phyloP scores from a whole-genome alignment of 2,329 filamentous ascomycete genomes.

The Scedosporium minutisporum region DNA sequence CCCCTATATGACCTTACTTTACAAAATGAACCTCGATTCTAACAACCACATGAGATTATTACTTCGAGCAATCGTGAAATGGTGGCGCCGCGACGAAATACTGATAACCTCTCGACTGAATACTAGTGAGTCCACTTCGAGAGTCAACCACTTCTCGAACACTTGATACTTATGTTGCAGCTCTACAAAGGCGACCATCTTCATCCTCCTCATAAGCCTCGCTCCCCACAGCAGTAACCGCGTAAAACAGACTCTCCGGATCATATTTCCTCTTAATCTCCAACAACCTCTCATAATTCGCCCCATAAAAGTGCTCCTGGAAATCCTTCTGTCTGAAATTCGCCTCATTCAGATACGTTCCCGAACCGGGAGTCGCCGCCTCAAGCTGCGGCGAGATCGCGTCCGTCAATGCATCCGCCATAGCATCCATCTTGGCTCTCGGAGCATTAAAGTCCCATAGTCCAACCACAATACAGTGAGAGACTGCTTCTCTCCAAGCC shows the following conservation, averaged over 20 bases:
- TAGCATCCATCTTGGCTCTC: constrained; percentile 11
- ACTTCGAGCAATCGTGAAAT: too few relatives aligned
- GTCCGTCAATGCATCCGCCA: constrained; percentile 20
- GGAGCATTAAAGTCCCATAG: constrained; percentile 6
- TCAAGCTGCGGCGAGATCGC: constrained; percentile 22
- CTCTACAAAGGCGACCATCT: not conserved
- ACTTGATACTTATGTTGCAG: not conserved
- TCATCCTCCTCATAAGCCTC: not conserved
- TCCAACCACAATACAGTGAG: constrained; percentile 6
- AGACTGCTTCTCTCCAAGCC: constrained; percentile 13
- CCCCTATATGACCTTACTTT: too few relatives aligned
- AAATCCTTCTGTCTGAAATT: constrained; percentile 33
- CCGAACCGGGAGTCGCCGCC: constrained; percentile 28
- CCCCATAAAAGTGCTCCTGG: constrained; percentile 34
- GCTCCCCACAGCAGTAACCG: not conserved
- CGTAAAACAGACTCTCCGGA: constrained; percentile 30
- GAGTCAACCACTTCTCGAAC: too few relatives aligned
- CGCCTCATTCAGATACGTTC: constrained; percentile 42
- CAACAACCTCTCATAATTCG: constrained; percentile 30
- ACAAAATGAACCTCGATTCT: too few relatives aligned
- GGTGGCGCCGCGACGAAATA: too few relatives aligned
- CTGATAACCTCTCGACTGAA: too few relatives aligned
- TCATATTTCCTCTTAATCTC: constrained; percentile 42
- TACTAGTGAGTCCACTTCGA: too few relatives aligned
- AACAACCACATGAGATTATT: too few relatives aligned